phyloP scores from a whole-genome alignment of 768 basidiomycete species.

The Lactarius tabidus region DNA sequence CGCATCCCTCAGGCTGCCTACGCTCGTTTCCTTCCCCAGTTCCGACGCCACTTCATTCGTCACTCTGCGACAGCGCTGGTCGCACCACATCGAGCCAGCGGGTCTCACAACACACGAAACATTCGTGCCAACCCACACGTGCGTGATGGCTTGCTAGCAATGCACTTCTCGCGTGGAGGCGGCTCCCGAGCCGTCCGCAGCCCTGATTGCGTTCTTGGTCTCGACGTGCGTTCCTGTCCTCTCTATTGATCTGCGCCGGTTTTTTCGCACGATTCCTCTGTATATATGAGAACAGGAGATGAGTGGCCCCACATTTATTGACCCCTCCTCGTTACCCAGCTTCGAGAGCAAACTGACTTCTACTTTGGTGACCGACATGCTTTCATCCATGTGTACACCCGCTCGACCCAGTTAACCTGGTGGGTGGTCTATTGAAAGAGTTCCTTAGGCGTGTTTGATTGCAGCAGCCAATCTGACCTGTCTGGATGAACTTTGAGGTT shows the following conservation, averaged over 20 bases:
- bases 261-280: neutral
- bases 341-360: slow-evolving; percentile 96
- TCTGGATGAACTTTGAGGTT: too few species aligned
- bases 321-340: slow-evolving; percentile 70
- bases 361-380: slow-evolving; percentile 75
- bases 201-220: slow-evolving; percentile 78
- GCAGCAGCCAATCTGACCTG: slow-evolving; percentile 28
- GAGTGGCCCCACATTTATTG: slow-evolving; percentile 91
- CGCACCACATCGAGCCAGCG: too few species aligned
- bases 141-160: too few species aligned
- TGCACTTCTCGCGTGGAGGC: too few species aligned
- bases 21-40: too few species aligned
- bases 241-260: neutral
- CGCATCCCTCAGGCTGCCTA: too few species aligned
- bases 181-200: slow-evolving; percentile 62
- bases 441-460: too few species aligned
- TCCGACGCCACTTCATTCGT: too few species aligned
- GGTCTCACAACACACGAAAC: too few species aligned
- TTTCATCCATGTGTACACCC: slow-evolving; percentile 57
- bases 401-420: neutral
- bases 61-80: too few species aligned
- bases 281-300: slow-evolving; percentile 56
- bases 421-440: neutral
- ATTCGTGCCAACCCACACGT: too few species aligned
- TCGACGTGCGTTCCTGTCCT: slow-evolving; percentile 79